Conservation (phyloP, 2,329 filamentous ascomycete species). For the Colletotrichum sp. region DNA sequence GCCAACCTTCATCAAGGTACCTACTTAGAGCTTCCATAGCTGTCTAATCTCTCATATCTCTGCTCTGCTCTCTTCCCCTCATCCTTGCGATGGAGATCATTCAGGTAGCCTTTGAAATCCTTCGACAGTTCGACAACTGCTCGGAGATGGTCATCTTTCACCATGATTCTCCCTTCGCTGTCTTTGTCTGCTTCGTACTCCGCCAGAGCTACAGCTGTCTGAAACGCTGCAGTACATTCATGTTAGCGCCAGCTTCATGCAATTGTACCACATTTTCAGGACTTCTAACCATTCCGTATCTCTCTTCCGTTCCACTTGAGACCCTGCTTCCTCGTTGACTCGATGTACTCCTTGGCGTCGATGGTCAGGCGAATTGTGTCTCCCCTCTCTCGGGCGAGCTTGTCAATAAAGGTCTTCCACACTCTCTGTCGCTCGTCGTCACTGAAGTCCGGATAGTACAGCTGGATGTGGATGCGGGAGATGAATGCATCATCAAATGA, state of each 20-base stretch:
- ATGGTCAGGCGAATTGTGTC: slow-evolving; percentile 25
- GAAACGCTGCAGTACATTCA: too few relatives aligned
- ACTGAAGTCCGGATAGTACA: slow-evolving; percentile 30
- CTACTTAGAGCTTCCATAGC: neutral
- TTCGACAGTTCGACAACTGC: slow-evolving; percentile 21
- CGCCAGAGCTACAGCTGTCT: slow-evolving; percentile 32
- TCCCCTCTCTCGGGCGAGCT: slow-evolving; percentile 27
- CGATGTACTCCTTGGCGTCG: slow-evolving; percentile 23
- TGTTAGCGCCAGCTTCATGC: too few relatives aligned
- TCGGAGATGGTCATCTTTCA: slow-evolving; percentile 22
- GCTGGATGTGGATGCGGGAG: slow-evolving; percentile 32
- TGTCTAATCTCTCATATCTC: neutral
- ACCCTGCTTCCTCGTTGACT: neutral
- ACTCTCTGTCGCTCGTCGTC: slow-evolving; percentile 27
- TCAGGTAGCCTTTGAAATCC: slow-evolving; percentile 23
- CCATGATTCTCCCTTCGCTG: slow-evolving; percentile 9
- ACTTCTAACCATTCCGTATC: slow-evolving; percentile 26
- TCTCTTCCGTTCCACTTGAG: slow-evolving; percentile 28
- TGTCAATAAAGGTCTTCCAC: slow-evolving; percentile 32
- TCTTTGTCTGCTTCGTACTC: slow-evolving; percentile 23
- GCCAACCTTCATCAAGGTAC: accelerated
- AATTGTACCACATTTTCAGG: too few relatives aligned
- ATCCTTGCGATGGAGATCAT: neutral
- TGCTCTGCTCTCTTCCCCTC: neutral
- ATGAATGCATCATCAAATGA: slow-evolving; percentile 36